Conservation (phyloP, 2,329 filamentous ascomycete species). For the Aspergillus sclerotialis region DNA sequence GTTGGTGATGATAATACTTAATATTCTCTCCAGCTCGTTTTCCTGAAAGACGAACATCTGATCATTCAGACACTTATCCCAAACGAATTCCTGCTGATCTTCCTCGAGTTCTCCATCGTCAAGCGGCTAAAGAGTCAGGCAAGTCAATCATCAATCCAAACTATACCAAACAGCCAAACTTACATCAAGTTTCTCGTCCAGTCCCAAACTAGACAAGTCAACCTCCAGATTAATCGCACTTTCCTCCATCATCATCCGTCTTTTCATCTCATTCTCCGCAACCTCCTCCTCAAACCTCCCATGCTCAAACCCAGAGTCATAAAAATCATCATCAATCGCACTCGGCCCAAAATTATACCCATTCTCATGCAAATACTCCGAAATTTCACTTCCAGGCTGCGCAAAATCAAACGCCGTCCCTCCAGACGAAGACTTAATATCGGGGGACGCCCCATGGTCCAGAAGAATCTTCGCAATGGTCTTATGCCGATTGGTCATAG, state of each 20-base stretch:
- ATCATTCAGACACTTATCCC: conserved; percentile 88
- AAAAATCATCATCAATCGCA: conserved; percentile 68
- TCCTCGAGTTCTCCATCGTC: conserved; percentile 86
- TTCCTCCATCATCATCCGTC: conserved; percentile 95
- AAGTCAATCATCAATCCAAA: conserved; percentile 4
- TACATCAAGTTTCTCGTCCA: conserved; percentile 93
- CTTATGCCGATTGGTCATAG: conserved; percentile 97
- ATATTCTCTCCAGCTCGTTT: conserved; percentile 79
- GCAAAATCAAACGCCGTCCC: conserved; percentile 95
- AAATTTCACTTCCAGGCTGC: conserved; percentile 91
- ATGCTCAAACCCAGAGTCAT: conserved; percentile 83
- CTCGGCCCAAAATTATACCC: conserved; percentile 60
- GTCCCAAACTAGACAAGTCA: conserved; percentile 86
- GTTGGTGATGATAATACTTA: conserved; percentile 93
- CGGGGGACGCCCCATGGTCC: conserved; percentile 89
- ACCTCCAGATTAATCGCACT: conserved; percentile 95
- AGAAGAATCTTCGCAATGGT: conserved; percentile 87
- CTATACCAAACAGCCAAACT: conserved; percentile 18
- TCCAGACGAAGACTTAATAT: conserved; percentile 89
- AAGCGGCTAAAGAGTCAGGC: conserved; percentile 34
- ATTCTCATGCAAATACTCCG: conserved; percentile 88
- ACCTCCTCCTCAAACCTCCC: conserved; percentile 95
- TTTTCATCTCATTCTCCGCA: conserved; percentile 90
- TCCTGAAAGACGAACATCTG: conserved; percentile 99
- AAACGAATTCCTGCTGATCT: conserved; percentile 90